Evolutionary conservation across 1,284 basidiomycete genomes (phyloP).

Genomic region (Trametes versicolor): DNA sequence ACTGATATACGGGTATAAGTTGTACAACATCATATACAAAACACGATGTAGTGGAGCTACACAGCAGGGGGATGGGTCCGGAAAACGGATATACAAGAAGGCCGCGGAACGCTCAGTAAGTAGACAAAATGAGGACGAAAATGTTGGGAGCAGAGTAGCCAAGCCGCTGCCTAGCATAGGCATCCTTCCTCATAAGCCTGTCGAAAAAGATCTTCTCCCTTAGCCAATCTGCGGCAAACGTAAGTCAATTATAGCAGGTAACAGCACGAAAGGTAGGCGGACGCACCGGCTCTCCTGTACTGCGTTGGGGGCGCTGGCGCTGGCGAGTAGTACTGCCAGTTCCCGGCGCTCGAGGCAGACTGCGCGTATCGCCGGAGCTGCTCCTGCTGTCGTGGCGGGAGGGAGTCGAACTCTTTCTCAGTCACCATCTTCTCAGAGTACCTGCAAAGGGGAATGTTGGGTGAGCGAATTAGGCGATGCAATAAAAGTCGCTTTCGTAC

Average conservation of each 20-base stretch:
- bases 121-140: conserved; percentile 62
- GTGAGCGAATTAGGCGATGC: no score
- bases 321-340: conserved; percentile 56
- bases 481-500: conserved; percentile 52
- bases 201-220: conserved; percentile 78
- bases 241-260: not conserved
- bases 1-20: not conserved
- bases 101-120: conserved; percentile 23
- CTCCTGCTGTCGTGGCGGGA: conserved; percentile 73
- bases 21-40: conserved; percentile 4
- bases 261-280: conserved; percentile 2
- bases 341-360: conserved; percentile 48
- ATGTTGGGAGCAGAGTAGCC: conserved; percentile 82
- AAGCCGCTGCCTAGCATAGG: conserved; percentile 65
- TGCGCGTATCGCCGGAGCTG: conserved; percentile 68
- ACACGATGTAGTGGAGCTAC: not conserved
- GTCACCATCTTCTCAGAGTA: conserved; percentile 75
- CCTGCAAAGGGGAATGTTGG: no score
- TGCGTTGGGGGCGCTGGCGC: conserved; percentile 54
- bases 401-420: conserved; percentile 67
- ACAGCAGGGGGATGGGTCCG: conserved; percentile 6
- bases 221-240: conserved; percentile 71
- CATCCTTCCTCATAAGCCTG: conserved; percentile 64
- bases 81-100: not conserved
- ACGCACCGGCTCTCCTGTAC: conserved; percentile 68